Percentiles rank a stretch among this genome's conserved stretches.
Evolutionary conservation across 1,284 basidiomycete genomes (phyloP).

Genomic region (Salmacisia buchloeana): DNA sequence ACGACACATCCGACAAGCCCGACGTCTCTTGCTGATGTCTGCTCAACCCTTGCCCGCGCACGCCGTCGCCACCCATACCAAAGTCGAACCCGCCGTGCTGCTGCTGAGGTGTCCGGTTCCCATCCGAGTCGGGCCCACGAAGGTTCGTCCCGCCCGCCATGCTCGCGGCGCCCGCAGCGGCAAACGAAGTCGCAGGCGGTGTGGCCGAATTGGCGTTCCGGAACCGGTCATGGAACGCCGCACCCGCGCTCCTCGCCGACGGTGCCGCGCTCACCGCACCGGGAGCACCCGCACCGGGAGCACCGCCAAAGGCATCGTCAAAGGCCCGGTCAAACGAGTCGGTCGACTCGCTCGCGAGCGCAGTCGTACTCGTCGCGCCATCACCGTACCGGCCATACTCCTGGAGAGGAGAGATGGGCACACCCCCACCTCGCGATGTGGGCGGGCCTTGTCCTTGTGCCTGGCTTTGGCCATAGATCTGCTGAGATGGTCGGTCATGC

Average conservation of each 20-base stretch:
- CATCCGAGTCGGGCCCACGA: constrained; percentile 19
- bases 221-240: constrained; percentile 16
- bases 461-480: background rate
- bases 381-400: background rate
- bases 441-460: constrained; percentile 8
- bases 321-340: constrained; percentile 27
- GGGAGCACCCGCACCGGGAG: constrained; percentile 12
- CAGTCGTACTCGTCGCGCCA: background rate
- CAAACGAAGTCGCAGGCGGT: constrained; percentile 8
- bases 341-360: constrained; percentile 13
- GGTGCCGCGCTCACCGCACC: constrained; percentile 14
- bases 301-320: constrained; percentile 26
- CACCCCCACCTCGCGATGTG: constrained; percentile 12
- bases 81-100: background rate
- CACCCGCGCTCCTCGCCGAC: constrained; percentile 17
- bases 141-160: constrained; percentile 17
- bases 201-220: constrained; percentile 16
- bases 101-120: constrained; percentile 13
- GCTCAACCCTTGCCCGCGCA: constrained; percentile 11
- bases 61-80: background rate
- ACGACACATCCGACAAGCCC: constrained; percentile 16
- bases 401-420: constrained; percentile 8
- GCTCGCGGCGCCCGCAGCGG: constrained; percentile 15
- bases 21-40: constrained; percentile 17
- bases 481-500: background rate